phyloP scores from a whole-genome alignment of 495 filamentous ascomycete genomes.

The Aspergillus taichungensis region DNA sequence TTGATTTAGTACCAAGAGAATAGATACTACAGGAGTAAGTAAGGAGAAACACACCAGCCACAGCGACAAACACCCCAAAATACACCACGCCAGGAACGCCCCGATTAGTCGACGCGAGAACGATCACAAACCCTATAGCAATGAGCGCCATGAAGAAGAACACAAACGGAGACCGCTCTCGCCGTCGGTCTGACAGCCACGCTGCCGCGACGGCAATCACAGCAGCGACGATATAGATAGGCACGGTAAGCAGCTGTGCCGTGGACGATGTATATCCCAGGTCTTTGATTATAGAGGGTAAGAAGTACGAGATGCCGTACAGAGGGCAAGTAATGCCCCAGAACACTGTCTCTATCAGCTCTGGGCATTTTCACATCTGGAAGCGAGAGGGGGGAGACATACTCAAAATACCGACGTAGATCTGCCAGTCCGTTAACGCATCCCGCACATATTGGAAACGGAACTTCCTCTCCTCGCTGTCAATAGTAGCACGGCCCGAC shows the following conservation, averaged over 20 bases:
- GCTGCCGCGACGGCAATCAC: slow-evolving; percentile 49
- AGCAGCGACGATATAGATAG: slow-evolving; percentile 55
- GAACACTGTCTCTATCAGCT: slow-evolving; percentile 30
- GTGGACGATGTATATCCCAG: slow-evolving; percentile 53
- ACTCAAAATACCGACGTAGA: slow-evolving; percentile 58
- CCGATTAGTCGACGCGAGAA: slow-evolving; percentile 29
- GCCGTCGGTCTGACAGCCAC: slow-evolving; percentile 50
- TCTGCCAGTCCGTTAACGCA: slow-evolving; percentile 65
- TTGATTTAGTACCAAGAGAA: slow-evolving; percentile 16
- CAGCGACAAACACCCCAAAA: slow-evolving; percentile 63
- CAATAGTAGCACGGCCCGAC: slow-evolving; percentile 13
- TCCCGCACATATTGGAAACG: slow-evolving; percentile 51
- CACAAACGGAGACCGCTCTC: slow-evolving; percentile 55
- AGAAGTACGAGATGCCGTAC: slow-evolving; percentile 65
- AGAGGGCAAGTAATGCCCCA: slow-evolving; percentile 58
- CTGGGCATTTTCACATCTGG: neutral
- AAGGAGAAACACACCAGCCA: slow-evolving; percentile 47
- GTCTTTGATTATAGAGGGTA: slow-evolving; percentile 62
- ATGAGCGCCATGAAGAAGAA: slow-evolving; percentile 53
- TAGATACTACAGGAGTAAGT: slow-evolving; percentile 36
- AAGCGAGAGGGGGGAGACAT: slow-evolving; percentile 4
- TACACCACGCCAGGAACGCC: slow-evolving; percentile 58
- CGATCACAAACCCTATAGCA: slow-evolving; percentile 58
- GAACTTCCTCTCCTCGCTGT: slow-evolving; percentile 52
- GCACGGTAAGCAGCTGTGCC: slow-evolving; percentile 63